These are phyloP conservation scores for Meyerozyma carpophila DNA, from an alignment of 1,139 yeast species.

Conservation along the genomic window DNA sequence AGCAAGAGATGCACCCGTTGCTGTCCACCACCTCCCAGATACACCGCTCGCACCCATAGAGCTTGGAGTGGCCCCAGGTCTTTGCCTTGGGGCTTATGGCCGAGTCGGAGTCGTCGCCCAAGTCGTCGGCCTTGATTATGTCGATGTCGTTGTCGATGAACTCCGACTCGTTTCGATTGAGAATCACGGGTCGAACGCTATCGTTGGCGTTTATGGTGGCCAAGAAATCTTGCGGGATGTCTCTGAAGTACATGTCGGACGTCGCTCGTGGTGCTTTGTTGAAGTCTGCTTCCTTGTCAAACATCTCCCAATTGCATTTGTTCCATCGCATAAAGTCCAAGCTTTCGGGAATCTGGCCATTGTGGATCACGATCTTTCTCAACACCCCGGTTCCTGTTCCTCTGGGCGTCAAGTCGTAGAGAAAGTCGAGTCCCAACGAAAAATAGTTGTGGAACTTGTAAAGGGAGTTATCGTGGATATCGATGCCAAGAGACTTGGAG, in stretches of 20 bases:
- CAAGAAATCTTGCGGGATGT: slow-evolving; percentile 23
- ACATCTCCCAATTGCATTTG: slow-evolving; percentile 35
- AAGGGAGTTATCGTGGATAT: slow-evolving; percentile 14
- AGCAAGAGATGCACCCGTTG: slow-evolving; percentile 28
- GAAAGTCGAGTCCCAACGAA: slow-evolving; percentile 46
- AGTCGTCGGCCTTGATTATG: slow-evolving; percentile 21
- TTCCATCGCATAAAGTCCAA: slow-evolving; percentile 49
- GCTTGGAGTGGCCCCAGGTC: slow-evolving; percentile 51
- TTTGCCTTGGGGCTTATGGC: slow-evolving; percentile 9
- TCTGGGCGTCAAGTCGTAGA: slow-evolving; percentile 35
- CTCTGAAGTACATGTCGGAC: slow-evolving; percentile 28
- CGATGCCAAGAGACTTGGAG: slow-evolving; percentile 7
- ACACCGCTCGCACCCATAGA: slow-evolving; percentile 40
- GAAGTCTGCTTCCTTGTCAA: not conserved
- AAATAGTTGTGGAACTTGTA: slow-evolving; percentile 53
- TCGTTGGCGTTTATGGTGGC: slow-evolving; percentile 6
- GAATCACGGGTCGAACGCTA: slow-evolving; percentile 33
- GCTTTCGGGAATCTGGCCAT: slow-evolving; percentile 45
- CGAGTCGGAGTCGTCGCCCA: not conserved
- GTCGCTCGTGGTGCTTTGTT: slow-evolving; percentile 13
- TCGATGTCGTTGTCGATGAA: slow-evolving; percentile 36
- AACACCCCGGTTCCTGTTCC: slow-evolving; percentile 24
- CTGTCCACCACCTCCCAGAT: slow-evolving; percentile 52
- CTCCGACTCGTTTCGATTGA: slow-evolving; percentile 49
- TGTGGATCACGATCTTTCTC: slow-evolving; percentile 43